phyloP scores from a whole-genome alignment of 2,329 filamentous ascomycete species.

The Diaporthe batatas region DNA sequence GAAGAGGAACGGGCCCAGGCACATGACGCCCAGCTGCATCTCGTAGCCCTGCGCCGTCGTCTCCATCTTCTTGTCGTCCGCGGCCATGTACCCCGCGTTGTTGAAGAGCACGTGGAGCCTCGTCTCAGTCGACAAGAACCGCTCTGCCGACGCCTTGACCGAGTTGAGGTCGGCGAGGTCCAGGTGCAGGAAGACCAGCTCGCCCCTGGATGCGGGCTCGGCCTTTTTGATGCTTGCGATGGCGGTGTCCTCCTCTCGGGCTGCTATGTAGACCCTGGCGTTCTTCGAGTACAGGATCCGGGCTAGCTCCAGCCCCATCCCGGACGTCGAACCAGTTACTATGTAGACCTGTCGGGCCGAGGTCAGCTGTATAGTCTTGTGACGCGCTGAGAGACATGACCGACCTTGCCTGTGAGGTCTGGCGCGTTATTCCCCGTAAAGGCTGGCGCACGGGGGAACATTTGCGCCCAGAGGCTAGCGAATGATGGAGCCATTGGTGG shows the following conservation, averaged over 20 bases:
- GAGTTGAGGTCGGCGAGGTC: conserved; percentile 48
- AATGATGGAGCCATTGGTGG: not conserved
- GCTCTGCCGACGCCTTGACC: conserved; percentile 44
- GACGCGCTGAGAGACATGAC: too few species aligned
- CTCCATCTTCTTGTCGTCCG: conserved; percentile 48
- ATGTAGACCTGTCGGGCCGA: conserved; percentile 48
- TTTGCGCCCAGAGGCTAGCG: conserved; percentile 1
- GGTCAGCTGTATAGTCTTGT: not conserved
- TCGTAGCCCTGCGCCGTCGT: conserved; percentile 45
- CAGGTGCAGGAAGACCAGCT: conserved; percentile 52
- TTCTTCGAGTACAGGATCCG: conserved; percentile 64
- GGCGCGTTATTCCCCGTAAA: conserved; percentile 6
- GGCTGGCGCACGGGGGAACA: not conserved
- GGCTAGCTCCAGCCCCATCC: conserved; percentile 57
- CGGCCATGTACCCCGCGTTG: conserved; percentile 56
- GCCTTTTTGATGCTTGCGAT: conserved; percentile 56
- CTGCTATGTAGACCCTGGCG: conserved; percentile 65
- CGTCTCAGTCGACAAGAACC: conserved; percentile 43
- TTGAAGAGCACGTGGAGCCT: conserved; percentile 57
- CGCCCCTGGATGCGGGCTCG: conserved; percentile 43
- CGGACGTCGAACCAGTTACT: conserved; percentile 56
- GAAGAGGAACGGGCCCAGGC: conserved; percentile 37
- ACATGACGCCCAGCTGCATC: conserved; percentile 39
- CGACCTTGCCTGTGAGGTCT: not conserved
- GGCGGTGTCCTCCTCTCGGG: conserved; percentile 58